These are phyloP conservation scores for Gossypium turneri DNA, from an alignment of 345 rosid species.

Conservation along the genomic window DNA sequence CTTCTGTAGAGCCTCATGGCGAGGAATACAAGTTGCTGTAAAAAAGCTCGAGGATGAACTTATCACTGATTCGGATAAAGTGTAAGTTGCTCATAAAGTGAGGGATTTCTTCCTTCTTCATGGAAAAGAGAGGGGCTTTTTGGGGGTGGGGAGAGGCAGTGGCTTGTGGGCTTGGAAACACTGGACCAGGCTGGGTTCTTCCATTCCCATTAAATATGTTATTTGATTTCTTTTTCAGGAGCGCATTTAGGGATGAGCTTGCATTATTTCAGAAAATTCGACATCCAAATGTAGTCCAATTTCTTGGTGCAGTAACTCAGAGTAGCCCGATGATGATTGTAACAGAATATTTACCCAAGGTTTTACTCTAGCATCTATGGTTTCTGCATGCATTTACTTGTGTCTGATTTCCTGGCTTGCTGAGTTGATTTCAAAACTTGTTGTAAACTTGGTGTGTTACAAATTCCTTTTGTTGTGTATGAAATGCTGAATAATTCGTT, in stretches of 20 bases:
- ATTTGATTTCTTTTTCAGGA: constrained; percentile 38
- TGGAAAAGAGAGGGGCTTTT: too few species aligned
- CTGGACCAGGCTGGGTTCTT: not conserved
- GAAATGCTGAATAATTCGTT: not conserved
- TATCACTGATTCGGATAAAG: constrained; percentile 67
- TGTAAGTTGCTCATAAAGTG: constrained; percentile 43
- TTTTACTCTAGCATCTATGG: constrained; percentile 20
- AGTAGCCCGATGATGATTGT: constrained; percentile 99
- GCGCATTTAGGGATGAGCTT: constrained; percentile 83
- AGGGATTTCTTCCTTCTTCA: not conserved
- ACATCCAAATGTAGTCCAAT: constrained; percentile 95
- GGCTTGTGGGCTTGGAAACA: not conserved
- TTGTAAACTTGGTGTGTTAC: not conserved
- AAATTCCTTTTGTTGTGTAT: not conserved
- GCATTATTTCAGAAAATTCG: constrained; percentile 87
- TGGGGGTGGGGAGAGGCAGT: not conserved
- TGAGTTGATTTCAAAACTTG: not conserved
- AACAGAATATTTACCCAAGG: constrained; percentile 87
- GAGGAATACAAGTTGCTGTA: constrained; percentile 92
- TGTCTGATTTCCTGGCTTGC: not conserved
- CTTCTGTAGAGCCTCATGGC: constrained; percentile 73
- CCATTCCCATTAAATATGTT: not conserved
- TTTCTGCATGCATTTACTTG: not conserved
- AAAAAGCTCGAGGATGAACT: constrained; percentile 81
- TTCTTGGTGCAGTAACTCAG: constrained; percentile 95